Evolutionary conservation across 805 yeast species (phyloP).

Genomic region (Nakazawaea populi): DNA sequence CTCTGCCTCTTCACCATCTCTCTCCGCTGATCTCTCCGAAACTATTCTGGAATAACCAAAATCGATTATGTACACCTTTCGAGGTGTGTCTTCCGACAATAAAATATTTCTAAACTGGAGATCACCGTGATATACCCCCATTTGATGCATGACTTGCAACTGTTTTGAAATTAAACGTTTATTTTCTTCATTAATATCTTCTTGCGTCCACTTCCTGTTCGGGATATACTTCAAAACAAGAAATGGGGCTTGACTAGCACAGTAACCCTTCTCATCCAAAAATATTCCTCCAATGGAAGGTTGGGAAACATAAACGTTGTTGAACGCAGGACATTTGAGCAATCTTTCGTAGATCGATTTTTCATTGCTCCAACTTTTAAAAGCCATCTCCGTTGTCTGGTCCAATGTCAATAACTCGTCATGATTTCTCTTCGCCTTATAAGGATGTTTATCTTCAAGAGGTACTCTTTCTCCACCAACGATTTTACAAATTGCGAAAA

Average conservation of each 20-base stretch:
- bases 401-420: neutral
- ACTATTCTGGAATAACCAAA: neutral
- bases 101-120: neutral
- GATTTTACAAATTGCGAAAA: neutral
- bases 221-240: neutral
- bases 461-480: neutral
- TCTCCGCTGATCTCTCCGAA: neutral
- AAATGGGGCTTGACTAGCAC: neutral
- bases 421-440: neutral
- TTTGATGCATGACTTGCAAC: neutral
- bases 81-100: neutral
- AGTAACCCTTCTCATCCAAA: neutral
- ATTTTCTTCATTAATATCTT: neutral
- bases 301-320: neutral
- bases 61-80: neutral
- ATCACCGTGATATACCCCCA: neutral
- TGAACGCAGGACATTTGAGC: neutral
- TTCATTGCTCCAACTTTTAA: neutral
- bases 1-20: neutral
- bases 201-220: neutral
- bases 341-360: neutral
- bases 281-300: neutral
- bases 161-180: neutral
- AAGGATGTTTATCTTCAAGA: neutral
- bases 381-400: neutral